A percentile compares a stretch with the other conserved stretches of the same genome.
Conservation (phyloP, 2,329 filamentous ascomycete species). For the Penicillium griseofulvum region DNA sequence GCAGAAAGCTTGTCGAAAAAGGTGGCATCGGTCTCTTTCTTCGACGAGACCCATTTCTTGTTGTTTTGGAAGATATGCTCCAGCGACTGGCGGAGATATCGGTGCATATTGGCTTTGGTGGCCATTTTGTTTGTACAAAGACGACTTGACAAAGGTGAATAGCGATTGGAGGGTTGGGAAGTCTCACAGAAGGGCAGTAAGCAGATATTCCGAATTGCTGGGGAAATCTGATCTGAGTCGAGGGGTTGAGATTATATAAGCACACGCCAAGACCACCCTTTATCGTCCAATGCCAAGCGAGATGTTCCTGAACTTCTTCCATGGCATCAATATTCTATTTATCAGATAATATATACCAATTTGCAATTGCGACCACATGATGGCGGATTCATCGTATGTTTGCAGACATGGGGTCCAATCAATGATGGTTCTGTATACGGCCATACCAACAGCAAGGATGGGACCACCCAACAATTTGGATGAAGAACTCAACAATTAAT, state of each 20-base stretch:
- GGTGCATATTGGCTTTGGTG: neutral
- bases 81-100: conserved; percentile 39
- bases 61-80: conserved; percentile 69
- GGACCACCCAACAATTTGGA: no score
- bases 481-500: no score
- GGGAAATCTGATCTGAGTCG: neutral
- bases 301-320: neutral
- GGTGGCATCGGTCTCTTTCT: conserved; percentile 58
- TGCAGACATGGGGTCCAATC: no score
- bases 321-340: neutral
- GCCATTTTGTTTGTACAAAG: neutral
- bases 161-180: neutral
- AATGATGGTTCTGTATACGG: no score
- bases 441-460: no score
- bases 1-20: conserved; percentile 64
- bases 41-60: conserved; percentile 61
- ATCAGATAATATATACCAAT: no score
- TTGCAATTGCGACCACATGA: no score
- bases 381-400: no score
- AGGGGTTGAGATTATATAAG: neutral
- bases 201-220: neutral
- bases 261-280: neutral
- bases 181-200: neutral
- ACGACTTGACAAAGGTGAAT: neutral
- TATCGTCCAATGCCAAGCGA: neutral